Evolutionary conservation across 2,329 filamentous ascomycete species (phyloP).

Genomic region (Xylaria sp.): DNA sequence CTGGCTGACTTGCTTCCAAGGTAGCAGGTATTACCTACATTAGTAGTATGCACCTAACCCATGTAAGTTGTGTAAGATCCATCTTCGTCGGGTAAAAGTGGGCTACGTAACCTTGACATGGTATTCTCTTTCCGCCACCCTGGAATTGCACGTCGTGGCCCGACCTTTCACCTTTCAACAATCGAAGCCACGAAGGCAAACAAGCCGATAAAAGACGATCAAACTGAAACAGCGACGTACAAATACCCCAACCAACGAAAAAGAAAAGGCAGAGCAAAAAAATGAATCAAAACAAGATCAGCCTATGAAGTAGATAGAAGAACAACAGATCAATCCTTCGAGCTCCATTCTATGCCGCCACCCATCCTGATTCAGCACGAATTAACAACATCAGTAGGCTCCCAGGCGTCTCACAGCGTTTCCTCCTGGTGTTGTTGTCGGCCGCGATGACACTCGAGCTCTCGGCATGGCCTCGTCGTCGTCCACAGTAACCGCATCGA

Average conservation of each 20-base stretch:
- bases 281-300: neutral
- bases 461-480: slow-evolving; percentile 57
- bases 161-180: neutral
- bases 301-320: neutral
- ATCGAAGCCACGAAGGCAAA: neutral
- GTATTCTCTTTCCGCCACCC: neutral
- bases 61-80: too few species aligned
- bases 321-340: neutral
- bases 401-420: slow-evolving; percentile 6
- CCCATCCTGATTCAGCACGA: neutral
- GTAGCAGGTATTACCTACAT: neutral
- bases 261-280: neutral
- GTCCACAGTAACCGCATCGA: slow-evolving; percentile 62
- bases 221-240: neutral
- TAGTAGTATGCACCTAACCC: too few species aligned
- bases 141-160: neutral
- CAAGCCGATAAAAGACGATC: neutral
- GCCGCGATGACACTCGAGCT: slow-evolving; percentile 46
- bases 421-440: neutral
- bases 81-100: neutral
- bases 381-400: neutral
- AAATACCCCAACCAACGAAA: neutral
- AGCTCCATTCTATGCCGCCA: slow-evolving; percentile 14
- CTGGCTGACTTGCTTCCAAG: neutral
- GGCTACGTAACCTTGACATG: neutral